Evolutionary conservation across 208 protist species (phyloP).

Genomic region (Leishmania aethiopica): DNA sequence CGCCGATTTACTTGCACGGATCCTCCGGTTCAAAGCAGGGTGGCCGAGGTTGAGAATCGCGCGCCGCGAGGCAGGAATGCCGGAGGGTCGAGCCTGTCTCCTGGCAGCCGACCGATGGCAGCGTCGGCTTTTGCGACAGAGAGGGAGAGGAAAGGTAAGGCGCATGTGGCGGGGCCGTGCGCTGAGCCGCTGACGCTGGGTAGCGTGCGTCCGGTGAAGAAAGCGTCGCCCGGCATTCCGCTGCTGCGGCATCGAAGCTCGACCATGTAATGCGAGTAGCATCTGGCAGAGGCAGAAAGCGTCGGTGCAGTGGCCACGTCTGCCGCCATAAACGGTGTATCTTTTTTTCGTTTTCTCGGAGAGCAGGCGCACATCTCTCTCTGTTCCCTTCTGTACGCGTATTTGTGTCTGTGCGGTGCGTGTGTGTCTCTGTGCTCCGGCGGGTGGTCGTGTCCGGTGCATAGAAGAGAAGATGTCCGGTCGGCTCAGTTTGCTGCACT

Average conservation of each 20-base stretch:
- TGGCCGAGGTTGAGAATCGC: not conserved
- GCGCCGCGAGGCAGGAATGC: not conserved
- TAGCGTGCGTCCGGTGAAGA: slow-evolving; percentile 38
- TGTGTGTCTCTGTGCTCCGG: not conserved
- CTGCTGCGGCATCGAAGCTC: slow-evolving; percentile 9
- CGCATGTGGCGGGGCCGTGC: not conserved
- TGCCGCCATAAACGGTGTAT: not conserved
- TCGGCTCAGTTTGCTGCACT: too few relatives aligned
- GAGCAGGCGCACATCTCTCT: not conserved
- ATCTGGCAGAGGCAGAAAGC: not conserved
- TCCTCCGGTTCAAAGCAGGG: not conserved
- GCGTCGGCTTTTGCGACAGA: not conserved
- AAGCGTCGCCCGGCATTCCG: slow-evolving; percentile 39
- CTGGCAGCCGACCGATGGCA: not conserved
- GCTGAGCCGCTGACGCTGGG: slow-evolving; percentile 24
- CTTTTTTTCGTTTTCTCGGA: not conserved
- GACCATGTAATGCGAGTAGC: not conserved
- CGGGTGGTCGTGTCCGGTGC: not conserved
- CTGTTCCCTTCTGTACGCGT: not conserved
- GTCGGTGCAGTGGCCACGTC: not conserved
- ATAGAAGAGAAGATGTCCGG: not conserved
- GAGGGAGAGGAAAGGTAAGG: not conserved
- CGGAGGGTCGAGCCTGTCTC: not conserved
- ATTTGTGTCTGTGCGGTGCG: not conserved
- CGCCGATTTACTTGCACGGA: not conserved